Conservation (phyloP, 257 asterid genomes). For the Scutellaria baicalensis region DNA sequence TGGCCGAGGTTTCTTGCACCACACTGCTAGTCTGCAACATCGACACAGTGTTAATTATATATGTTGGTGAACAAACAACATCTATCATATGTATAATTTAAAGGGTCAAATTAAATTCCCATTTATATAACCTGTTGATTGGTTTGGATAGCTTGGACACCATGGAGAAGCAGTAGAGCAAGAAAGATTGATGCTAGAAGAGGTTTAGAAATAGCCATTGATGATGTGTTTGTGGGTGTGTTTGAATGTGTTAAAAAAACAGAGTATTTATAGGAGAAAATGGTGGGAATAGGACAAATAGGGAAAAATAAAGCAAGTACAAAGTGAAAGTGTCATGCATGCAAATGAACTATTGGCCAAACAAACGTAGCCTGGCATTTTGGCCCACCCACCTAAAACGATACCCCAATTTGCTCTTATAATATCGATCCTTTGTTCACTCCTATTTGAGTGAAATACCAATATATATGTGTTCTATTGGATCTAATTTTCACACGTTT, state of each 20-base stretch:
- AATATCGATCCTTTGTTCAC: too few species aligned
- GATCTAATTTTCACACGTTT: too few species aligned
- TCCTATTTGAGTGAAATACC: too few species aligned
- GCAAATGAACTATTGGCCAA: slow-evolving; percentile 23
- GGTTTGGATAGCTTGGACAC: slow-evolving; percentile 43
- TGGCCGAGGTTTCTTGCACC: slow-evolving; percentile 11
- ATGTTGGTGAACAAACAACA: too few species aligned
- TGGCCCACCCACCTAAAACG: slow-evolving; percentile 29
- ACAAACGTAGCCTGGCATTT: slow-evolving; percentile 20
- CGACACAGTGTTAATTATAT: not conserved
- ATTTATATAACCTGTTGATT: slow-evolving; percentile 24
- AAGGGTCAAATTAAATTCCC: not conserved
- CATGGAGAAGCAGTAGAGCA: slow-evolving; percentile 33
- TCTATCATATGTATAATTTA: not conserved
- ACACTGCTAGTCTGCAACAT: slow-evolving; percentile 35
- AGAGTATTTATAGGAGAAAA: slow-evolving; percentile 26
- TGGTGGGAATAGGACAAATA: slow-evolving; percentile 12
- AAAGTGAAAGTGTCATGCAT: slow-evolving; percentile 37
- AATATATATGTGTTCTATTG: too few species aligned
- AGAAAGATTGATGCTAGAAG: slow-evolving; percentile 31
- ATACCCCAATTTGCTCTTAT: not conserved
- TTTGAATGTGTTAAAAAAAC: not conserved
- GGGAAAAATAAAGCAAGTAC: slow-evolving; percentile 1
- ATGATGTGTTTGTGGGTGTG: not conserved
- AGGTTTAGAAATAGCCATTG: slow-evolving; percentile 46